Base-by-base conservation (phyloP, 78 protist species). In the Ministeria vibrans region DNA sequence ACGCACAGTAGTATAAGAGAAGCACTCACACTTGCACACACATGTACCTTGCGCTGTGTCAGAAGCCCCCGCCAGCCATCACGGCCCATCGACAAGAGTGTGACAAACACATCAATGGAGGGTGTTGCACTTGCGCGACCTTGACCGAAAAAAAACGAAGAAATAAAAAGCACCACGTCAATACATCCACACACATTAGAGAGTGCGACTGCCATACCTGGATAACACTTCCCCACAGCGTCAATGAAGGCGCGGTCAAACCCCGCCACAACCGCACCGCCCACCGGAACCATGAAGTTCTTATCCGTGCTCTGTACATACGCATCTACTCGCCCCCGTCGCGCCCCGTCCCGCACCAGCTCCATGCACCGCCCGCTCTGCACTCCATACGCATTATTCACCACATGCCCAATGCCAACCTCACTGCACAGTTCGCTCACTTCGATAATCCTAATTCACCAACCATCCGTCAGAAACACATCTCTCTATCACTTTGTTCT, bases 201-300 rank as follows among this genome's bases (percentile, higher is more conserved):
- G 7, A 70, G 42, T 20, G 49, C 9, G 6, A 9, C 7, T 36
- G 25, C 22, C 20, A 18, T 43, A 43, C 90, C 86, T 4, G 86
- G 79, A 51, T 86, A 90, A 34, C 71, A 59, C 42, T 77, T 49
- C 5, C 82, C 22, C 15, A 93, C 83, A 1, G 34, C 63, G 0
- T 82, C 86, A 0, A 93, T 79, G 20, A 83, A 45, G 2, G 53
- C 87, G 36, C 27, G 32, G 0, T 15, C 51, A 43, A 73, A 55
- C 15, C 91, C 46, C 0, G 93, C 79, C 1, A 95, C 71, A 36
- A 96, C 70, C 4, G 97, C 86, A 3, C 99, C 99, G 0, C 99
- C 99, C n/a, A 97, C 99, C 15, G 99, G 99, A 5, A 97, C 99
- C 87, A 95, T 69, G 49, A 96, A 91, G 85, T 98, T 98, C 91